Conservation (phyloP, 192 early-diverging fungal species). For the Backusella psychrophila region DNA sequence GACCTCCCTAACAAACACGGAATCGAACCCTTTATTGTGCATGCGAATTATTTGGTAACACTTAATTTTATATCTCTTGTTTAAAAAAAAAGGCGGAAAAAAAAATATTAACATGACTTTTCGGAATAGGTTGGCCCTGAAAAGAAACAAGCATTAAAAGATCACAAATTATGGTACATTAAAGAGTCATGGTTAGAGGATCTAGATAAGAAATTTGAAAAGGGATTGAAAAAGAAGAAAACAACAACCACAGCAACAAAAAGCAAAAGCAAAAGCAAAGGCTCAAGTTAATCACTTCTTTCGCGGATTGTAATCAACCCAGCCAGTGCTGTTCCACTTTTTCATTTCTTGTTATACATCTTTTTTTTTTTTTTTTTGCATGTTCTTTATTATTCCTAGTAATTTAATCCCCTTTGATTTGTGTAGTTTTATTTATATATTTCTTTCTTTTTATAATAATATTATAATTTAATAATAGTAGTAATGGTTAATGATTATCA, state of each 20-base stretch:
- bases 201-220: background rate
- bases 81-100: background rate
- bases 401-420: background rate
- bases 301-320: background rate
- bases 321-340: background rate
- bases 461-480: background rate
- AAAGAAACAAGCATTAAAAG: constrained; percentile 11
- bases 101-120: background rate
- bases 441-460: background rate
- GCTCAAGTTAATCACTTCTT: background rate
- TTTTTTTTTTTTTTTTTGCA: background rate
- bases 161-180: constrained; percentile 12
- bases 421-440: background rate
- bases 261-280: background rate
- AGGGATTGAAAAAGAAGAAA: background rate
- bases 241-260: background rate
- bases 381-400: background rate
- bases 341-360: background rate
- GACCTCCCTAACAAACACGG: constrained; percentile 8
- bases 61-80: background rate
- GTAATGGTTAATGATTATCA: no score
- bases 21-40: constrained; percentile 23
- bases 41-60: constrained; percentile 33
- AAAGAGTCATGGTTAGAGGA: constrained; percentile 1
- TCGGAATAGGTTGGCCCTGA: constrained; percentile 7